These are phyloP conservation scores for Colletotrichum sp. DNA, from an alignment of 2,329 filamentous ascomycete species.

Conservation along the genomic window DNA sequence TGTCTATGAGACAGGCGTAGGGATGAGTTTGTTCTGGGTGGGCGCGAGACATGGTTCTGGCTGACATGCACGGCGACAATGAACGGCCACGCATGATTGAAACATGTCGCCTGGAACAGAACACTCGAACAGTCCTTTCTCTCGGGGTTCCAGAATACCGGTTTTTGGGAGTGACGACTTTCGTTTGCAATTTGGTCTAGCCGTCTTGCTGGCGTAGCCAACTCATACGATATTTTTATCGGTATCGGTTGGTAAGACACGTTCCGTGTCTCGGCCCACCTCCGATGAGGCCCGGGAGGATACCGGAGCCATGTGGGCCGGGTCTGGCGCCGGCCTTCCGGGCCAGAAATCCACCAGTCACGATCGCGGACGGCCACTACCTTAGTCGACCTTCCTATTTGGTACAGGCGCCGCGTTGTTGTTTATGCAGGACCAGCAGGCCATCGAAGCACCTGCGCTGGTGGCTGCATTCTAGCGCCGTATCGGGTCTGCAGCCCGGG, in stretches of 20 bases:
- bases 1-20: constrained; percentile 2
- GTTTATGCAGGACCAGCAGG: neutral
- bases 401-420: neutral
- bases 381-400: constrained; percentile 5
- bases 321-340: neutral
- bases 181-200: neutral
- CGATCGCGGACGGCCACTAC: neutral
- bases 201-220: neutral
- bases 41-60: constrained; percentile 8
- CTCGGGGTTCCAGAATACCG: neutral
- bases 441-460: neutral
- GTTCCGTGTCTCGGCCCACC: neutral
- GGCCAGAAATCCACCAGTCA: neutral
- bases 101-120: neutral
- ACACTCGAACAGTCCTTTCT: neutral
- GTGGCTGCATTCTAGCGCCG: neutral
- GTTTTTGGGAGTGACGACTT: neutral
- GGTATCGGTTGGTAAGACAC: neutral
- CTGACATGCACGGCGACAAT: neutral
- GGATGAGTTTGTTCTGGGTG: neutral
- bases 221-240: neutral
- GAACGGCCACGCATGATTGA: neutral
- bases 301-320: neutral
- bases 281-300: neutral
- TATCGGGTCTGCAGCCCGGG: neutral